A percentile compares a stretch with the other conserved stretches of the same genome.
Evolutionary conservation across 176 grass and related monocot genomes (phyloP).

Genomic region (Phoenix roebelenii): DNA sequence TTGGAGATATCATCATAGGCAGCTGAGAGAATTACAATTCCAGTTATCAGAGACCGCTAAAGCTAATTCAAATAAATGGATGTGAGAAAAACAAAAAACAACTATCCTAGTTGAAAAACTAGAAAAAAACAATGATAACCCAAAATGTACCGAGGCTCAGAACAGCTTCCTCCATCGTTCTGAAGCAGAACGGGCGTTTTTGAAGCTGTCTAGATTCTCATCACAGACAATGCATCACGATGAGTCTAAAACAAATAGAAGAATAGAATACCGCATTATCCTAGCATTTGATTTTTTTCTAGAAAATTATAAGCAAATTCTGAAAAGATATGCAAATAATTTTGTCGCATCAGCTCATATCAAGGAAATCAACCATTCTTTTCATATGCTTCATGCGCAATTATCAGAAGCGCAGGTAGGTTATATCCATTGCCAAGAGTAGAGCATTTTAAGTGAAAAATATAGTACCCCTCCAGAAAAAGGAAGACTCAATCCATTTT

Average conservation of each 20-base stretch:
- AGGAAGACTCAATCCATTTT: not conserved
- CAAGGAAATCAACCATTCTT: constrained; percentile 67
- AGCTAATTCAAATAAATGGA: no score
- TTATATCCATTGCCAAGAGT: constrained; percentile 35
- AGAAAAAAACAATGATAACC: no score
- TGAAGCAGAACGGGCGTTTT: constrained; percentile 70
- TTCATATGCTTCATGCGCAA: constrained; percentile 35
- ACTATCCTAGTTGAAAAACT: no score
- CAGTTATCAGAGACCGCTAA: not conserved
- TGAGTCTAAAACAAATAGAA: not conserved
- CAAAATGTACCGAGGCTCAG: constrained; percentile 17
- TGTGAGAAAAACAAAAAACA: no score
- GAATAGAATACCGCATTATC: no score
- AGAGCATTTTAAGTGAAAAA: not conserved
- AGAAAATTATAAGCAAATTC: no score
- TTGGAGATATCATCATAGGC: constrained; percentile 11
- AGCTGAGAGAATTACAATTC: no score
- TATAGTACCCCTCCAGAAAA: not conserved
- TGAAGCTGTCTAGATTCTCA: constrained; percentile 32
- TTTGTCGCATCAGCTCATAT: constrained; percentile 39
- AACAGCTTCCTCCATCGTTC: constrained; percentile 46
- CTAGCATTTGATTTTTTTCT: no score
- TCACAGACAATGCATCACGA: constrained; percentile 14
- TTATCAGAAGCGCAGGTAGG: constrained; percentile 51
- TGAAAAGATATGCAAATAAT: no score